Conservation (phyloP, 768 basidiomycete genomes). For the Russula sp. region DNA sequence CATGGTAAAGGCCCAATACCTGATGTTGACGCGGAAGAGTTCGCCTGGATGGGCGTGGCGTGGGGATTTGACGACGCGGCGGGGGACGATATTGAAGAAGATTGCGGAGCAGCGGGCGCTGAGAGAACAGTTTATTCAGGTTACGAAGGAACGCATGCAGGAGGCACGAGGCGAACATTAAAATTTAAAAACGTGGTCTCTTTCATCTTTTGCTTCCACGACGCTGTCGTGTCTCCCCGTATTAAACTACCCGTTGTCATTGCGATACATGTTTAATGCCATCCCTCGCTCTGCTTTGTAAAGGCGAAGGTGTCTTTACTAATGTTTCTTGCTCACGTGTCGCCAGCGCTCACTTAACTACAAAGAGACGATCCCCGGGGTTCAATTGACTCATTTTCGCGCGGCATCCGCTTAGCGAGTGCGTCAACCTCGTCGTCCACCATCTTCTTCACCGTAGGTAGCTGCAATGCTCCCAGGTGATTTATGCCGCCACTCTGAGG, state of each 20-base stretch:
- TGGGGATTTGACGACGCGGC: conserved; percentile 39
- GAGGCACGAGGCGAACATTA: conserved; percentile 27
- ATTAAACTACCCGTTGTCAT: neutral
- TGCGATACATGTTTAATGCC: neutral
- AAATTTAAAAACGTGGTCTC: neutral
- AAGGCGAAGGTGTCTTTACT: neutral
- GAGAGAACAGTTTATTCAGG: conserved; percentile 43
- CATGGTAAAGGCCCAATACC: conserved; percentile 37
- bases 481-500: conserved; percentile 56
- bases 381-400: too few species aligned
- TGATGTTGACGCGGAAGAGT: conserved; percentile 40
- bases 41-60: conserved; percentile 43
- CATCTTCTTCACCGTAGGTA: neutral
- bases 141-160: conserved; percentile 38
- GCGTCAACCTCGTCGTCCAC: neutral
- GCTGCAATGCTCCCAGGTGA: conserved; percentile 4
- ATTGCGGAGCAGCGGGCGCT: conserved; percentile 48
- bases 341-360: too few species aligned
- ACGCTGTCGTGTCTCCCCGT: neutral
- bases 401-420: too few species aligned
- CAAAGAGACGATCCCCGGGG: too few species aligned
- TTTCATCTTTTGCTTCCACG: neutral
- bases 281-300: neutral
- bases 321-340: neutral
- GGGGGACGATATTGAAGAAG: conserved; percentile 50